Base-by-base conservation (phyloP, 2,329 filamentous ascomycete species). In the Colletotrichum sp. region DNA sequence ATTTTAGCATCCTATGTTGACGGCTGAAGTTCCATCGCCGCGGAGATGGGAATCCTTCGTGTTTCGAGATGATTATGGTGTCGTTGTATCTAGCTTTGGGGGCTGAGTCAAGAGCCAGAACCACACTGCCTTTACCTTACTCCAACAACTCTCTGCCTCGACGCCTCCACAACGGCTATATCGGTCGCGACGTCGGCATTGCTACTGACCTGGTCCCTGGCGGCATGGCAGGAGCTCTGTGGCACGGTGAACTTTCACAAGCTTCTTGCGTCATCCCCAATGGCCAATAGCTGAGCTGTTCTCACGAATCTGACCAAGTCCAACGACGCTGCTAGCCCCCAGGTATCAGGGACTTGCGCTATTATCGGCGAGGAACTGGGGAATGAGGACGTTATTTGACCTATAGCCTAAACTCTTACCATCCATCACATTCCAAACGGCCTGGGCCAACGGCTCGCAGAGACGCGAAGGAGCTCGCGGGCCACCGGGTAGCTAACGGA, bases 61-160 rank as follows among this genome's bases (percentile, higher is more conserved):
- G 67, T 55, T 70, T 66, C n/a, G 59, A 65, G 24, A 54, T 55
- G 67, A 65, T 70, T 55, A 61, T 31, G 38, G 61, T 70, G 27
- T 66, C n/a, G 54, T 21, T n/a, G 21, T 59, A 70, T 70, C 59
- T 54, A 54, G 51, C 66, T 65, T 59, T n/a, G 29, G 43, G 13
- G 29, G 59, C 59, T 16, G 59, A 62, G 33, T 36, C 33, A 24
- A 43, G 36, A 24, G 33, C n/a, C 11, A 24, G 8, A 24, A 38
- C 29, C 3, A 12, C 33, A 61, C n/a, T 11, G 36, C 21, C 27
- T 8, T 15, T 18, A 57, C 24, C 21, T 57, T 27, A 57, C 27
- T 57, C 54, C 13, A 8, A 57, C 54, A 16, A 27, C 27, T 24
- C 16, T 21, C 31, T 21, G 43, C 43, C 6, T 51, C 43, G 21